These are phyloP conservation scores for Magnaporthiopsis poae DNA, from an alignment of 2,329 filamentous ascomycete genomes.

Conservation along the genomic window DNA sequence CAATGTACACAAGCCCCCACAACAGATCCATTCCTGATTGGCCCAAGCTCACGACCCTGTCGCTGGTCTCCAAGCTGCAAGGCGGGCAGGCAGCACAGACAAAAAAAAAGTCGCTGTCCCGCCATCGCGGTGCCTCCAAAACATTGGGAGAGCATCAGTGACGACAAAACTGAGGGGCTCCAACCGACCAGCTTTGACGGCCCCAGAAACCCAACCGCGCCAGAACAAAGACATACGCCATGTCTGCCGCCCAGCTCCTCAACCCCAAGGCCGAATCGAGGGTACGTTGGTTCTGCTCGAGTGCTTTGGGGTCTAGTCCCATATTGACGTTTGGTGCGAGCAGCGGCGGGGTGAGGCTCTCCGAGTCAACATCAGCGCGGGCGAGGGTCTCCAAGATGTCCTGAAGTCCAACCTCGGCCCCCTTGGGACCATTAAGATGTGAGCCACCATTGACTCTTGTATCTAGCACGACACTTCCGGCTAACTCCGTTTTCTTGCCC, in stretches of 20 bases:
- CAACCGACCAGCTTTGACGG: not conserved
- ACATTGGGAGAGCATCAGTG: conserved; percentile 10
- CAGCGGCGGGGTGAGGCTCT: conserved; percentile 95
- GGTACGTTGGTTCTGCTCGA: conserved; percentile 44
- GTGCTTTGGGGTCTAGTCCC: not conserved
- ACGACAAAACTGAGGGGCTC: conserved; percentile 7
- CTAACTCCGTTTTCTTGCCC: conserved; percentile 17
- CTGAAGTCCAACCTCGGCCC: conserved; percentile 93
- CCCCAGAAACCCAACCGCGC: conserved; percentile 3
- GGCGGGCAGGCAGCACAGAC: conserved; percentile 11
- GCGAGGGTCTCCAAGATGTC: conserved; percentile 87
- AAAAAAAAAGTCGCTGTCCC: conserved; percentile 18
- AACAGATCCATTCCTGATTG: not conserved
- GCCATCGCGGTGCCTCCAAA: not conserved
- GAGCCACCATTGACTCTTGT: conserved; percentile 13
- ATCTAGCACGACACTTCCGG: not conserved
- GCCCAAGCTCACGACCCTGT: conserved; percentile 5
- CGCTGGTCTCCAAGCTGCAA: conserved; percentile 8
- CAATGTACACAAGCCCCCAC: not conserved
- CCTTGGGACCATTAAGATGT: conserved; percentile 94
- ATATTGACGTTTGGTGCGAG: conserved; percentile 1
- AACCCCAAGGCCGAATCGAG: conserved; percentile 98
- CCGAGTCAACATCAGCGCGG: conserved; percentile 90
- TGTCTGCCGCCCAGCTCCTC: conserved; percentile 96
- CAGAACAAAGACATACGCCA: conserved; percentile 27